Evolutionary conservation across 2,329 filamentous ascomycete species (phyloP), one percentile per base, ranked within the genome.

Genomic region (Aspergillus texensis): DNA sequence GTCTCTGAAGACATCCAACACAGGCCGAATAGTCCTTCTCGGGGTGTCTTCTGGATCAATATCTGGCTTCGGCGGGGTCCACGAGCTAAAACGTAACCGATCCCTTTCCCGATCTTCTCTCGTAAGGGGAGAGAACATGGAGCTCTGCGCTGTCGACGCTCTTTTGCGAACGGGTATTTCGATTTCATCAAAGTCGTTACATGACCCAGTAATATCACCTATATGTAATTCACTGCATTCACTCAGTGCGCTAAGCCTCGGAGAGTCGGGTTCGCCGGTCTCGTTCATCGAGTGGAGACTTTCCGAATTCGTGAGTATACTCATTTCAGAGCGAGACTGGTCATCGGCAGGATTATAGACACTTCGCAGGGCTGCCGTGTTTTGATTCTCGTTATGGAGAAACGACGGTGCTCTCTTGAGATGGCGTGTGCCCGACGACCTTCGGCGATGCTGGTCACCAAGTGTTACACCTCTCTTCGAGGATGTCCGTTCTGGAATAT

Each of bases 181-280:
- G 30, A 75, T 57, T 30, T 69, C 53, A 55, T 77, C 74, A 48
- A 68, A 70, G 2, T 65, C 67, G 28, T 68, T 61, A 56, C 59
- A 66, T 41, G 57, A 62, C 9, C 66, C 68, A 8, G 64, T 66
- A 19, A 69, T 69, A n/a, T 75, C 76, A 14, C 73, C 70, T 1
- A 75, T 71, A 46, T 74, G 72, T 19, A 81, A 67, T 63, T 81
- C 79, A 59, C 79, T 81, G 66, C 79, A 81, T 67, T 82, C 80
- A 56, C 80, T 82, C 1, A 82, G 70, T 24, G 78, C 74, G 62
- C 80, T 82, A 10, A 81, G 69, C 56, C 80, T 72, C 2, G 79
- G 79, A 9, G 79, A 81, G 36, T 70, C 73, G 0, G 74, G 72
- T n/a, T 78, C 75, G 6, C 67, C 58, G 1, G 65, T 68, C n/a